These are phyloP conservation scores for Epicoccum nigrum DNA, from an alignment of 2,329 filamentous ascomycete species.

Conservation along the genomic window DNA sequence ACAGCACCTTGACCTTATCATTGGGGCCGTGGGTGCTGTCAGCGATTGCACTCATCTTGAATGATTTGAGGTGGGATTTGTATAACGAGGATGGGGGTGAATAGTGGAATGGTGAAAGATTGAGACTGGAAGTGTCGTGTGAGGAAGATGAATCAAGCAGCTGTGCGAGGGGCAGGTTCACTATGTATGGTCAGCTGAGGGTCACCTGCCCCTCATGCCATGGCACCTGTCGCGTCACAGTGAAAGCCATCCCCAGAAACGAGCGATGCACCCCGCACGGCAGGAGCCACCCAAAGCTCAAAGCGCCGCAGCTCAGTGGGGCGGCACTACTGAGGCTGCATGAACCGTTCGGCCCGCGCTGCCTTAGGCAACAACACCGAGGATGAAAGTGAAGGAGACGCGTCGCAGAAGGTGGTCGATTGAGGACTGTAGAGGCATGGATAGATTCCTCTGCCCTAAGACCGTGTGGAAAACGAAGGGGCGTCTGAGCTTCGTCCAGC, in stretches of 20 bases:
- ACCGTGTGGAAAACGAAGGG: no score
- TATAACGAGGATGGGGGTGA: conserved; percentile 22
- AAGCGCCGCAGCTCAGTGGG: conserved; percentile 26
- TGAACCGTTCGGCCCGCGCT: conserved; percentile 14
- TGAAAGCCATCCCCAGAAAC: conserved; percentile 34
- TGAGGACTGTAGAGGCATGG: no score
- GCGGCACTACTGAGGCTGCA: conserved; percentile 19
- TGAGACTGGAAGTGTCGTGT: conserved; percentile 27
- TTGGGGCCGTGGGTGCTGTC: conserved; percentile 51
- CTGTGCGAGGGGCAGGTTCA: conserved; percentile 13
- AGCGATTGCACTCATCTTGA: conserved; percentile 50
- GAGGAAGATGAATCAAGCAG: conserved; percentile 18
- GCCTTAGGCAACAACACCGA: conserved; percentile 22
- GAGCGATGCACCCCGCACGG: conserved; percentile 28
- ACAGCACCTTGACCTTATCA: conserved; percentile 68
- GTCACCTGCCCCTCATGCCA: conserved; percentile 31
- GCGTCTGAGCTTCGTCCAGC: no score
- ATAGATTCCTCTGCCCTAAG: no score
- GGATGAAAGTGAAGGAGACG: neutral
- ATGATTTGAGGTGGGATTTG: conserved; percentile 26
- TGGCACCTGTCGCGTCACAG: conserved; percentile 27
- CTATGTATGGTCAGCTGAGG: conserved; percentile 28
- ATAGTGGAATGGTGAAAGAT: conserved; percentile 24
- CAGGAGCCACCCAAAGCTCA: conserved; percentile 22
- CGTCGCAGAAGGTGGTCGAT: neutral